Base-by-base conservation (phyloP, 2,329 filamentous ascomycete genomes). In the Xenosphaeropsis pyriputrescens region DNA sequence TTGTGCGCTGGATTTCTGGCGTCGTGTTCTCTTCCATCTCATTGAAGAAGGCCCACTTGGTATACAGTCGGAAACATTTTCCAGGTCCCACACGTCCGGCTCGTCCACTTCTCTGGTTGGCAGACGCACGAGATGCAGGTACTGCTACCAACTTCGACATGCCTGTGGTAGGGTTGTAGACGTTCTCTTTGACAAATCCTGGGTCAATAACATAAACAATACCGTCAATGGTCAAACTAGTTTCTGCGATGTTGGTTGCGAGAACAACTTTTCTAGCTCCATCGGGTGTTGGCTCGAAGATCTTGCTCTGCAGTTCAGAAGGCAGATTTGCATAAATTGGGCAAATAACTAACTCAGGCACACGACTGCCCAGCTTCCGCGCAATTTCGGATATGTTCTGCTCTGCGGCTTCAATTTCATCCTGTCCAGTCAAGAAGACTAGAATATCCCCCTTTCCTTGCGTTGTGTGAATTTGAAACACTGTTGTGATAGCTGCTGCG, bases 181-280 rank as follows among this genome's bases (percentile, higher is more conserved):
- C 73, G 48, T 94, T 94, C 54, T 96, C 85, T 57, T 98, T 98
- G 44, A 91, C 85, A 46, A 93, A 93, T 1, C 91, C 91, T 0
- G 84, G 84, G 49, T 98, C 91, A 42, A 96, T 93, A 29, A 96
- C 91, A 55, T 93, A 95, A 7, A 89, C 82, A 42, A 96, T 93
- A 13, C 88, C 89, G 54, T 96, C 88, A 41, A 98, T 94, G 0
- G 91, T 98, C 52, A 98, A 62, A 64, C 78, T 86, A 0, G 91
- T 98, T 57, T 98, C 91, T 2, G 91, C 91, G 57, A 98, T 96
- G 54, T 98, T 98, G 2, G 91, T 96, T 0, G 89, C 86, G 29
- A 96, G 62, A 0, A 98, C 85, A 0, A 96, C 85, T 55, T 96
- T 98, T 18, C 91, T 73, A 0, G 83, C 79, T 14, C 79, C 79